Evolutionary conservation across 2,329 filamentous ascomycete genomes (phyloP).

Genomic region (Aureobasidium sp.): DNA sequence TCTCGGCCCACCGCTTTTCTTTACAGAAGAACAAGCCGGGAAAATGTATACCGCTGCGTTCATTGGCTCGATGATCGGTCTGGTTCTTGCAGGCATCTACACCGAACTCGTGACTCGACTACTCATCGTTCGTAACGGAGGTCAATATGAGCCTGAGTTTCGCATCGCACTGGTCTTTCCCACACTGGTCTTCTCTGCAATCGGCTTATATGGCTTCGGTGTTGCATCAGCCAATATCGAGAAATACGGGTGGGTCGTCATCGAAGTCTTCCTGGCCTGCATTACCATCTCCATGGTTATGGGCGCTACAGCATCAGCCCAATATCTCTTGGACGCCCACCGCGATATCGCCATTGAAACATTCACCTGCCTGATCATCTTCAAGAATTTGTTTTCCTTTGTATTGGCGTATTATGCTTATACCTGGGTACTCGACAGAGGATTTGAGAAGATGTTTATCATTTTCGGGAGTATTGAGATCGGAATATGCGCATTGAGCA

Average conservation of each 20-base stretch:
- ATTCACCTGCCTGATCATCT: conserved; percentile 82
- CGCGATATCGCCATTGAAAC: conserved; percentile 78
- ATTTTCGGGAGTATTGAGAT: conserved; percentile 6
- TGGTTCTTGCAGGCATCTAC: conserved; percentile 63
- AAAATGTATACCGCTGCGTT: conserved; percentile 83
- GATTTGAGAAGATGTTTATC: background rate
- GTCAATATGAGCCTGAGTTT: conserved; percentile 88
- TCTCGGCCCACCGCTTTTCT: conserved; percentile 71
- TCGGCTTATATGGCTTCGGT: conserved; percentile 78
- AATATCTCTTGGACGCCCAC: conserved; percentile 91
- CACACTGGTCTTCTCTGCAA: conserved; percentile 66
- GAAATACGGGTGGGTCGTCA: conserved; percentile 60
- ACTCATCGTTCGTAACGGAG: conserved; percentile 66
- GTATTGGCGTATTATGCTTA: conserved; percentile 49
- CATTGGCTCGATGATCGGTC: conserved; percentile 70
- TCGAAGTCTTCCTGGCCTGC: conserved; percentile 73
- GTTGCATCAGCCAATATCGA: conserved; percentile 55
- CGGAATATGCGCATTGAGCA: background rate
- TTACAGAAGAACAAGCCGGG: conserved; percentile 72
- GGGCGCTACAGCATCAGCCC: conserved; percentile 71
- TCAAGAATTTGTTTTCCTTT: conserved; percentile 93
- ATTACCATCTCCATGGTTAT: conserved; percentile 88
- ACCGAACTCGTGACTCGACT: conserved; percentile 62
- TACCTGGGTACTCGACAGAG: background rate
- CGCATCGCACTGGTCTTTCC: conserved; percentile 74